These are phyloP conservation scores for Penicillium sclerotiorum DNA, from an alignment of 2,329 filamentous ascomycete species.

Conservation along the genomic window DNA sequence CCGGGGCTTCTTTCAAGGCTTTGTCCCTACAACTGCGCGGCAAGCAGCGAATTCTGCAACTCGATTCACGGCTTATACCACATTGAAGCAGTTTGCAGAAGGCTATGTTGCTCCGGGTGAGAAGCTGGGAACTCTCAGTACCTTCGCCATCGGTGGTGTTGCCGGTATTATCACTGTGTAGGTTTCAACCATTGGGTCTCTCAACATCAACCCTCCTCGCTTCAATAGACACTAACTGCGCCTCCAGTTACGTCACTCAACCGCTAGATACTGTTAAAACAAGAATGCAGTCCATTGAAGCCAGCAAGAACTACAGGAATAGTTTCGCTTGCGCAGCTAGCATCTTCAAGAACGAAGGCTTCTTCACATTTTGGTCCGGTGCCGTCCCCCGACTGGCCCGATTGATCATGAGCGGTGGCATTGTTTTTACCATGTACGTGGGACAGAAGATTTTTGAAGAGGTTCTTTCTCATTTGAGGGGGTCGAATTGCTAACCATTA, in stretches of 20 bases:
- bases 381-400: slow-evolving; percentile 82
- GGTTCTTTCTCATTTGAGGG: no score
- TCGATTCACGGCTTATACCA: slow-evolving; percentile 88
- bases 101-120: slow-evolving; percentile 92
- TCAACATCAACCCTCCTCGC: background rate
- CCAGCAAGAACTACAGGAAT: slow-evolving; percentile 78
- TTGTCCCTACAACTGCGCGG: slow-evolving; percentile 89
- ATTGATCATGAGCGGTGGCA: slow-evolving; percentile 87
- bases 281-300: slow-evolving; percentile 94
- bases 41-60: slow-evolving; percentile 94
- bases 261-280: slow-evolving; percentile 95
- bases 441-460: background rate
- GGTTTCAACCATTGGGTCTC: background rate
- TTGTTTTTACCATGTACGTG: slow-evolving; percentile 88
- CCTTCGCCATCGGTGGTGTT: slow-evolving; percentile 86
- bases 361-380: slow-evolving; percentile 92
- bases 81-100: slow-evolving; percentile 85
- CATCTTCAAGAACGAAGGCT: slow-evolving; percentile 86
- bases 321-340: slow-evolving; percentile 78
- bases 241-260: slow-evolving; percentile 57
- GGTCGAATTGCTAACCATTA: background rate
- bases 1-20: slow-evolving; percentile 93
- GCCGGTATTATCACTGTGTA: slow-evolving; percentile 90
- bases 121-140: slow-evolving; percentile 84
- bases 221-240: no score